Evolutionary conservation across 2,329 filamentous ascomycete genomes (phyloP).

Genomic region (Arthrobotrys conoides): DNA sequence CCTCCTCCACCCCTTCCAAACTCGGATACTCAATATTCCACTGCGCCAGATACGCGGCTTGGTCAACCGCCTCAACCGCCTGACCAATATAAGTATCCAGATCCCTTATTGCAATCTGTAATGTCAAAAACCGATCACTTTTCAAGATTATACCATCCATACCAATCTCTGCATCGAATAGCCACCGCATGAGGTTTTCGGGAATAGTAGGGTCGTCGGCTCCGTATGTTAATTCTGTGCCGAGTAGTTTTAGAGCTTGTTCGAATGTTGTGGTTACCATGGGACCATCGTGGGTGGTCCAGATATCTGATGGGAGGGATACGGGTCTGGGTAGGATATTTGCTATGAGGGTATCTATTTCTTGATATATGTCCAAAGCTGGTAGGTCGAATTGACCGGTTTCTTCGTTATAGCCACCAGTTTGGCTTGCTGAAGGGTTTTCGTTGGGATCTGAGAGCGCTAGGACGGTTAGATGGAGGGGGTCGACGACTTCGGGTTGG

Average conservation of each 20-base stretch:
- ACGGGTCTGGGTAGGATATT: neutral
- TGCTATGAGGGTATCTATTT: conserved; percentile 18
- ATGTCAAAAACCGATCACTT: conserved; percentile 19
- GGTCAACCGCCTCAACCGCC: conserved; percentile 7
- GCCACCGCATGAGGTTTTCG: conserved; percentile 24
- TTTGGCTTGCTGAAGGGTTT: conserved; percentile 1
- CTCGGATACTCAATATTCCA: conserved; percentile 21
- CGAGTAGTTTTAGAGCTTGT: neutral
- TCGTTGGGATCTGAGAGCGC: conserved; percentile 18
- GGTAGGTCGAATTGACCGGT: conserved; percentile 8
- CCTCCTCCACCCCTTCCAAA: neutral
- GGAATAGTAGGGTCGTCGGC: conserved; percentile 18
- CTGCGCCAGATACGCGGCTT: conserved; percentile 16
- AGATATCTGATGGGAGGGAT: conserved; percentile 20
- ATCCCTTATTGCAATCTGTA: conserved; percentile 1
- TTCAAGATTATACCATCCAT: neutral
- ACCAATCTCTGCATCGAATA: conserved; percentile 25
- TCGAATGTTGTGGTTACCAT: neutral
- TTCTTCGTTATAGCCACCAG: conserved; percentile 18
- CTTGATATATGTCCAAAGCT: conserved; percentile 17
- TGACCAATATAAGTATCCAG: conserved; percentile 13
- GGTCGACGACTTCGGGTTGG: conserved; percentile 33
- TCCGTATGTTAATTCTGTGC: conserved; percentile 9
- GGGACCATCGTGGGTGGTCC: conserved; percentile 19
- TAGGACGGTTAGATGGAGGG: neutral